Base-by-base conservation (phyloP, 2,329 filamentous ascomycete genomes). In the Fusarium praegraminearum region DNA sequence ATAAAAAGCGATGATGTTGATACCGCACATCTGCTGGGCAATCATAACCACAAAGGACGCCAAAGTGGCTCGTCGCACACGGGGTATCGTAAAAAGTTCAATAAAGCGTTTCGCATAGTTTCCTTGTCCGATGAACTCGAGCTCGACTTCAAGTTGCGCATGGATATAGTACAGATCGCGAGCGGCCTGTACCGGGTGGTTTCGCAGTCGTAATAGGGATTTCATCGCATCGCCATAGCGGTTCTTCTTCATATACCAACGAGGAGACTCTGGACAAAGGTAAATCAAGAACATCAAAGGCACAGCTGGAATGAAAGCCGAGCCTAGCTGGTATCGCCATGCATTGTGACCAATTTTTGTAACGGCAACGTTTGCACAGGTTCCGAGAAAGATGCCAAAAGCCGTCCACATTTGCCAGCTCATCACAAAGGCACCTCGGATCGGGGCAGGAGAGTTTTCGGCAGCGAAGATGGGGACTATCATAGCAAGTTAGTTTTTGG, bases 11-110 rank as follows among this genome's bases (percentile, higher is more conserved):
- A 93, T 91, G 59, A 93, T 91, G 76, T 93, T 92, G 78, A 91
- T 86, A 53, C 80, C 86, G 72, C 89, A 91, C 86, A 91, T 89
- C 77, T 92, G 89, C 78, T 92, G 90, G 1, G 89, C 89, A 73
- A 92, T 89, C 93, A 97, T 97, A 70, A 95, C 92, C 2, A 89
- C 88, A 69, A 90, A 92, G 1, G 92, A 91, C 8, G 93, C 93
- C 32, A 92, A 84, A 5, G 90, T 94, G 4, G 93, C 93, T 41
- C 90, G 86, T 16, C 90, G 86, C 13, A 92, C 83, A 47, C 91
- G 86, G 2, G 91, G 89, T 59, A 93, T 85, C 13, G 88, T 91
- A 74, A 93, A 91, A 2, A 91, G 81, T 75, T 93, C 87, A 38
- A 85, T 72, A 69, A 93, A 89, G 18, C 91, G 87, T 24, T 82